These are phyloP conservation scores for Taphrina flavorubra DNA, from an alignment of 1,139 yeast species.

Conservation along the genomic window DNA sequence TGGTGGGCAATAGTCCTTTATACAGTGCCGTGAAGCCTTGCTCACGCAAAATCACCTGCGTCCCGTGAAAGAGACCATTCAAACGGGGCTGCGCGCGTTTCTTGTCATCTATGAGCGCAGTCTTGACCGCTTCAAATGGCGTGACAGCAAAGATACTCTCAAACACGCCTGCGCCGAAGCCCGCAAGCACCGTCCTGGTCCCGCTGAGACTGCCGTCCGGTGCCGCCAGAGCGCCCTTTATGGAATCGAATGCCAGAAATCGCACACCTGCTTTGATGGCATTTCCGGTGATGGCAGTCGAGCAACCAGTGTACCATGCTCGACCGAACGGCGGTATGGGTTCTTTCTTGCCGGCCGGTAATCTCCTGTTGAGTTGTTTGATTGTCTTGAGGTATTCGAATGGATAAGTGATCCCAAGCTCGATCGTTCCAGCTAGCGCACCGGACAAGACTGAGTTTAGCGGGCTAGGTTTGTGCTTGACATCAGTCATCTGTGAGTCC, in stretches of 20 bases:
- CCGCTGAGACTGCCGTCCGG: constrained; percentile 86
- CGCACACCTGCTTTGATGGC: constrained; percentile 94
- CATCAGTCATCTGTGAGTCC: constrained; percentile 32
- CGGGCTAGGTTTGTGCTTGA: constrained; percentile 34
- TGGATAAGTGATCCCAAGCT: constrained; percentile 85
- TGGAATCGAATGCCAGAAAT: constrained; percentile 88
- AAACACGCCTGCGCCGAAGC: constrained; percentile 91
- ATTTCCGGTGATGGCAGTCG: constrained; percentile 94
- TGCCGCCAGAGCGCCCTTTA: constrained; percentile 77
- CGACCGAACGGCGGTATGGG: constrained; percentile 57
- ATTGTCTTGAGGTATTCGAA: constrained; percentile 97
- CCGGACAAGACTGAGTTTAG: constrained; percentile 64
- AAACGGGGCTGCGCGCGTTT: constrained; percentile 70
- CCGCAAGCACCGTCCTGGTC: constrained; percentile 86
- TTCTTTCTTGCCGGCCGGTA: constrained; percentile 47
- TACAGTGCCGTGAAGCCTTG: constrained; percentile 83
- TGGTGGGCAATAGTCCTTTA: constrained; percentile 88
- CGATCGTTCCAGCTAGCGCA: constrained; percentile 84
- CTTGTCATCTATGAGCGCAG: constrained; percentile 90
- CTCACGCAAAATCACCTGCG: constrained; percentile 69
- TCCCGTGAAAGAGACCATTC: constrained; percentile 67
- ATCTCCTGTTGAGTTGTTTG: constrained; percentile 67
- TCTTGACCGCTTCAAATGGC: constrained; percentile 95
- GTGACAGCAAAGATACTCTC: constrained; percentile 94
- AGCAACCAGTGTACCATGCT: constrained; percentile 93